Conservation (phyloP, 306 rosid genomes). For the Trifolium subterraneum region DNA sequence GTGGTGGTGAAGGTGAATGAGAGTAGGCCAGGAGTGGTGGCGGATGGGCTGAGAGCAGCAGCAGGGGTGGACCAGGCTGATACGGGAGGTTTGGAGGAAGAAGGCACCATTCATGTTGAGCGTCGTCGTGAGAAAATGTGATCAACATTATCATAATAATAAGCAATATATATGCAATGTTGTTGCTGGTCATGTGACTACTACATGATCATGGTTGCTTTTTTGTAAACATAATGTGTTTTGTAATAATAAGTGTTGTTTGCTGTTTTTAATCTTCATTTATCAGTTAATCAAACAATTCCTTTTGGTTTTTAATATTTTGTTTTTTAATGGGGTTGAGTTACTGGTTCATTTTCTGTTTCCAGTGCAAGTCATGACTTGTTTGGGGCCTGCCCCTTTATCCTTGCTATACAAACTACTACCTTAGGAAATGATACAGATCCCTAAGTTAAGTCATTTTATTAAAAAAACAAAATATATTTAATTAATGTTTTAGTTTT, state of each 20-base stretch:
- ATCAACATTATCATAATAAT: not conserved
- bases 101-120: constrained; percentile 50
- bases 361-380: too few relatives aligned
- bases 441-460: too few relatives aligned
- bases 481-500: too few relatives aligned
- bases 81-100: constrained; percentile 50
- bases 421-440: too few relatives aligned
- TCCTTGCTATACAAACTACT: too few relatives aligned
- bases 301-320: not conserved
- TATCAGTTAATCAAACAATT: not conserved
- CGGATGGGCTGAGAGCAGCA: constrained; percentile 47
- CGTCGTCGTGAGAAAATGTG: constrained; percentile 66
- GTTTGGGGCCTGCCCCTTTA: too few relatives aligned
- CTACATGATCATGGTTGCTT: not conserved
- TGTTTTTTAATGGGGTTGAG: too few relatives aligned
- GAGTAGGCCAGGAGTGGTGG: constrained; percentile 57
- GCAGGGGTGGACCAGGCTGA: constrained; percentile 43
- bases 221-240: not conserved
- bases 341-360: too few relatives aligned
- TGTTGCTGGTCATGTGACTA: not conserved
- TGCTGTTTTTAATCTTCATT: not conserved
- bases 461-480: too few relatives aligned
- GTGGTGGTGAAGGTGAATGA: constrained; percentile 50
- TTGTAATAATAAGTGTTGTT: constrained; percentile 1
- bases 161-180: not conserved